A percentile compares a stretch with the other conserved stretches of the same genome.
phyloP scores from a whole-genome alignment of 805 yeast genomes.

The Cyberlindnera subsufficiens region DNA sequence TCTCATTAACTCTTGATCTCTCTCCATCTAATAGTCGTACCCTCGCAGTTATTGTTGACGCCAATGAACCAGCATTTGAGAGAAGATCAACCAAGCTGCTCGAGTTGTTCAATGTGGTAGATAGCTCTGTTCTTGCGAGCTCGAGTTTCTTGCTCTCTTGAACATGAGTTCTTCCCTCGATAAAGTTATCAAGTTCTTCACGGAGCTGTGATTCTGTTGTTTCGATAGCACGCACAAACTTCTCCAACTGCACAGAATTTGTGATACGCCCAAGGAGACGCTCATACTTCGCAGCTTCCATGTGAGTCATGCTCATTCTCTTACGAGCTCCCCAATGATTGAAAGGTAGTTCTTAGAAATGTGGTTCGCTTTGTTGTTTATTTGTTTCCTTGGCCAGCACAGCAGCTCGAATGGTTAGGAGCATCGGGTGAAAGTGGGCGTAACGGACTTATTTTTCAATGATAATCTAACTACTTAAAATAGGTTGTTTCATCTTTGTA shows the following conservation, averaged over 20 bases:
- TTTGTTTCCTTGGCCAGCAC: no score
- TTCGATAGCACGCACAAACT: constrained; percentile 22
- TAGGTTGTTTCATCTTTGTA: no score
- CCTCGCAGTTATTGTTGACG: constrained; percentile 60
- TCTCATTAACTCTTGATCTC: constrained; percentile 52
- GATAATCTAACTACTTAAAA: no score
- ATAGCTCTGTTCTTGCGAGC: constrained; percentile 54
- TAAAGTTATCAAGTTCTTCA: constrained; percentile 20
- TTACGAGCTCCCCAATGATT: no score
- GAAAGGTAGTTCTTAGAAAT: no score
- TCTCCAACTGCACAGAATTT: constrained; percentile 18
- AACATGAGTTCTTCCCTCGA: constrained; percentile 20
- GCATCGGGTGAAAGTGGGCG: no score
- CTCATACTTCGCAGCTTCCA: constrained; percentile 13
- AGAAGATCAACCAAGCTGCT: constrained; percentile 49
- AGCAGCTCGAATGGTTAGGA: no score
- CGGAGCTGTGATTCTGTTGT: constrained; percentile 17
- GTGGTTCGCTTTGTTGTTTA: no score
- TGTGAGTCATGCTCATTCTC: not conserved
- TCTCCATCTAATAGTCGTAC: constrained; percentile 70
- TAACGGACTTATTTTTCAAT: no score
- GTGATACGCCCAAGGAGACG: constrained; percentile 19
- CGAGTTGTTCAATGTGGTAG: constrained; percentile 53
- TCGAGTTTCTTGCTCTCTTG: constrained; percentile 42
- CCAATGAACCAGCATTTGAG: constrained; percentile 56